Percentiles rank a stretch among this genome's conserved stretches.
Evolutionary conservation across 305 asterid genomes (phyloP).

Genomic region (Nicotiana rustica): DNA sequence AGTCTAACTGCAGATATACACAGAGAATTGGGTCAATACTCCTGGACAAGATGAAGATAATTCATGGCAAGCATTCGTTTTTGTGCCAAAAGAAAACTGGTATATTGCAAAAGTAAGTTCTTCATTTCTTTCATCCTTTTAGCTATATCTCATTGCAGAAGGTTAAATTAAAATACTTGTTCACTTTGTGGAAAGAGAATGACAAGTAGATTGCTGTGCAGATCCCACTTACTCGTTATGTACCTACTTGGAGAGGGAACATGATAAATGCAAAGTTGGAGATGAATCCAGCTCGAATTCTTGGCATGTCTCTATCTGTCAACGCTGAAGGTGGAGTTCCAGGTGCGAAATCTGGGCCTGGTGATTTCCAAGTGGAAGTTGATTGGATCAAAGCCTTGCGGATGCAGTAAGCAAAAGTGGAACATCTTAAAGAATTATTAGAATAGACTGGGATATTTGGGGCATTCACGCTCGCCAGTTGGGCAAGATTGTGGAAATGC

Average conservation of each 20-base stretch:
- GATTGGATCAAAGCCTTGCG: conserved; percentile 97
- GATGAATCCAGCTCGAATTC: conserved; percentile 88
- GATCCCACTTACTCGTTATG: conserved; percentile 88
- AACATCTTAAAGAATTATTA: neutral
- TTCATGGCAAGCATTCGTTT: conserved; percentile 96
- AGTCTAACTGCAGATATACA: conserved; percentile 73
- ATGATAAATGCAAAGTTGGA: conserved; percentile 82
- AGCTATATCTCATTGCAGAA: neutral
- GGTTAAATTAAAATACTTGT: neutral
- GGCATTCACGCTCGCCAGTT: neutral
- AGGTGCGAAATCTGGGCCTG: conserved; percentile 77
- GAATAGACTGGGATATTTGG: neutral
- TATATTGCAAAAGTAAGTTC: conserved; percentile 80
- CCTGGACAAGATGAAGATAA: conserved; percentile 98
- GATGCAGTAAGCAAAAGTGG: conserved; percentile 44
- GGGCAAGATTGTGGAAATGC: neutral
- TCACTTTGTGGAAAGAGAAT: neutral
- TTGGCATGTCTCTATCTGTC: conserved; percentile 83
- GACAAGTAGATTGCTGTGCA: conserved; percentile 40
- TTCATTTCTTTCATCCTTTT: conserved; percentile 38
- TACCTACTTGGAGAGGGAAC: conserved; percentile 96
- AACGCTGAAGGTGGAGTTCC: conserved; percentile 89
- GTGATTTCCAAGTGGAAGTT: conserved; percentile 77
- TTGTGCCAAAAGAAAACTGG: conserved; percentile 90
- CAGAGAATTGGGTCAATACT: conserved; percentile 98